phyloP scores from a whole-genome alignment of 768 basidiomycete genomes.

The Rhodotorula toruloides region DNA sequence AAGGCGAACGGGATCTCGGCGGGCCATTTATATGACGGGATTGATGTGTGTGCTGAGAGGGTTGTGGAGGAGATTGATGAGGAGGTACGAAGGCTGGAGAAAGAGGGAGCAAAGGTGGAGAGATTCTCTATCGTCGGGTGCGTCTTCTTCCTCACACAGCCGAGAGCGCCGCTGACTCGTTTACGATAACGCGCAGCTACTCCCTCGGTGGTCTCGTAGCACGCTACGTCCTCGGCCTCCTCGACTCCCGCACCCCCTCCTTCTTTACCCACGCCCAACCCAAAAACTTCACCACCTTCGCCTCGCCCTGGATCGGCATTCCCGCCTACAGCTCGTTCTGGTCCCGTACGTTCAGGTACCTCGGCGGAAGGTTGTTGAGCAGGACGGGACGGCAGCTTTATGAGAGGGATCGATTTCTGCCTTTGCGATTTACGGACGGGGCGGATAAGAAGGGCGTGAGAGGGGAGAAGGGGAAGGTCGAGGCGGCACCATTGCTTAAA shows the following conservation, averaged over 20 bases:
- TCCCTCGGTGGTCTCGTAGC: slow-evolving; percentile 72
- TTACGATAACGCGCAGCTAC: slow-evolving; percentile 56
- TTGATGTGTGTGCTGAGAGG: slow-evolving; percentile 12
- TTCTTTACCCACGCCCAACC: slow-evolving; percentile 69
- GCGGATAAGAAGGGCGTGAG: neutral
- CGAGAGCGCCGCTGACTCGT: slow-evolving; percentile 33
- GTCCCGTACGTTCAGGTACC: slow-evolving; percentile 53
- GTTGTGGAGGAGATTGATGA: slow-evolving; percentile 11
- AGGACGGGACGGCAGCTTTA: slow-evolving; percentile 76
- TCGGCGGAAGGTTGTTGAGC: slow-evolving; percentile 61
- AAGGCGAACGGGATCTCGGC: neutral
- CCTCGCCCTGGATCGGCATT: slow-evolving; percentile 73
- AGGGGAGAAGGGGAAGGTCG: slow-evolving; percentile 40
- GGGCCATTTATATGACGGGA: slow-evolving; percentile 1
- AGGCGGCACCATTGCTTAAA: slow-evolving; percentile 63
- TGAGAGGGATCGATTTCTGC: slow-evolving; percentile 58
- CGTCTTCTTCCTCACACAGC: neutral
- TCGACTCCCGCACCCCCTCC: slow-evolving; percentile 39
- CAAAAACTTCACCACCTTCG: slow-evolving; percentile 74
- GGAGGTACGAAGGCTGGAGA: neutral
- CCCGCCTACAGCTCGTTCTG: slow-evolving; percentile 59
- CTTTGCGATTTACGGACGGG: neutral
- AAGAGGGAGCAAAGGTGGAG: slow-evolving; percentile 56
- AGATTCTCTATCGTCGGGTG: neutral
- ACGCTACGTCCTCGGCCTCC: slow-evolving; percentile 70